A percentile compares a stretch with the other conserved stretches of the same genome.
phyloP scores from a whole-genome alignment of 371 early-diverging fungal species.

The Mucor circinelloides region DNA sequence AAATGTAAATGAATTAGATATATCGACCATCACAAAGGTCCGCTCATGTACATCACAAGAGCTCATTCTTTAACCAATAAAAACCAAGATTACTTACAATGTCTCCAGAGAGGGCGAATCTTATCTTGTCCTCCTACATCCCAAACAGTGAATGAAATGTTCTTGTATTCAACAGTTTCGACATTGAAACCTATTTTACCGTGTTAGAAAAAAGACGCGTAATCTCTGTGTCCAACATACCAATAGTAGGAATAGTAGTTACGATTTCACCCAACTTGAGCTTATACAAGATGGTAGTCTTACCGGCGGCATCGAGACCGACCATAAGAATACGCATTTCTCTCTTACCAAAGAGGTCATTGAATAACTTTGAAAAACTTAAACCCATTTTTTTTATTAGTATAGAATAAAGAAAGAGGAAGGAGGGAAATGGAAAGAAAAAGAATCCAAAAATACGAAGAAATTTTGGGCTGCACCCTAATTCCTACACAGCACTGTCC shows the following conservation, averaged over 20 bases:
- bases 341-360: constrained; percentile 73
- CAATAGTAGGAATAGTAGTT: constrained; percentile 92
- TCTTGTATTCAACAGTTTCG: constrained; percentile 96
- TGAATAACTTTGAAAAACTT: constrained; percentile 47
- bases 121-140: constrained; percentile 87
- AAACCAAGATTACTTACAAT: constrained; percentile 36
- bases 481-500: background rate
- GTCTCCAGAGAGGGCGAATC: constrained; percentile 59
- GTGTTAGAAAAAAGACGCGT: constrained; percentile 6
- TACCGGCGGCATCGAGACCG: constrained; percentile 98
- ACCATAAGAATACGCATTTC: constrained; percentile 98
- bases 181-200: constrained; percentile 79
- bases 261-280: constrained; percentile 92
- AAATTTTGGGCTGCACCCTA: background rate
- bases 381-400: constrained; percentile 43
- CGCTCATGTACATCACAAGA: constrained; percentile 19
- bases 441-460: constrained; percentile 3
- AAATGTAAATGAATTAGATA: constrained; percentile 36
- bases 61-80: background rate
- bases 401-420: constrained; percentile 7
- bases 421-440: constrained; percentile 16
- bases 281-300: constrained; percentile 96
- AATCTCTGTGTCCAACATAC: constrained; percentile 23
- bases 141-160: constrained; percentile 97
- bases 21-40: constrained; percentile 18